Conservation (phyloP, 192 early-diverging fungal genomes). For the Linnemannia exigua region DNA sequence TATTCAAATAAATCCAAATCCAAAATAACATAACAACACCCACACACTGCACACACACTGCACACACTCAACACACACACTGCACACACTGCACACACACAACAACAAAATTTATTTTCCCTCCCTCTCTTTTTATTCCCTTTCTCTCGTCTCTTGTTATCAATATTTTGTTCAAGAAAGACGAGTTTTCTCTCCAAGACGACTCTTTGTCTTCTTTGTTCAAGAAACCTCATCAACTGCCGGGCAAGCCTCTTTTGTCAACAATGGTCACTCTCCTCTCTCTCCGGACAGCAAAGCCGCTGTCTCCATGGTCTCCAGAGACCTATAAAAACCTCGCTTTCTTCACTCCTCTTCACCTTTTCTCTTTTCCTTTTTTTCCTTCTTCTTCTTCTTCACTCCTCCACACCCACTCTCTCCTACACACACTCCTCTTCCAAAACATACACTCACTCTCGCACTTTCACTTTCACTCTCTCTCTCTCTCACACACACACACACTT, state of each 20-base stretch:
- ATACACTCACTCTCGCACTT: not conserved
- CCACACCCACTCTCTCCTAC: not conserved
- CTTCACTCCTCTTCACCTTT: not conserved
- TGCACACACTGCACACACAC: no score
- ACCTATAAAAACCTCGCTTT: slow-evolving; percentile 1
- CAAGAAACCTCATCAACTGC: slow-evolving; percentile 20
- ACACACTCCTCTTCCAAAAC: slow-evolving; percentile 1
- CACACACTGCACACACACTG: no score
- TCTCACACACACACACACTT: not conserved
- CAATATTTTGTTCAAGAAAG: not conserved
- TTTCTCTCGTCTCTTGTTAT: not conserved
- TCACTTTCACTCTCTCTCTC: slow-evolving; percentile 1
- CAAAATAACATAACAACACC: no score
- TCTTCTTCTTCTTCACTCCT: slow-evolving; percentile 1
- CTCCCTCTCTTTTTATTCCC: not conserved
- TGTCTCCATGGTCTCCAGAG: not conserved
- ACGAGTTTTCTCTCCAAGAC: not conserved
- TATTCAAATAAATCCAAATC: no score
- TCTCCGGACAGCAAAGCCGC: not conserved
- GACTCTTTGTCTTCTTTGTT: no score
- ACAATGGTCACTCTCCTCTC: not conserved
- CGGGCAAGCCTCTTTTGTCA: slow-evolving; percentile 13
- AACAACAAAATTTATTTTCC: no score
- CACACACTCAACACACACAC: no score
- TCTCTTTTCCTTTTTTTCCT: slow-evolving; percentile 12